Base-by-base conservation (phyloP, 495 filamentous ascomycete species). In the Physcia stellaris region DNA sequence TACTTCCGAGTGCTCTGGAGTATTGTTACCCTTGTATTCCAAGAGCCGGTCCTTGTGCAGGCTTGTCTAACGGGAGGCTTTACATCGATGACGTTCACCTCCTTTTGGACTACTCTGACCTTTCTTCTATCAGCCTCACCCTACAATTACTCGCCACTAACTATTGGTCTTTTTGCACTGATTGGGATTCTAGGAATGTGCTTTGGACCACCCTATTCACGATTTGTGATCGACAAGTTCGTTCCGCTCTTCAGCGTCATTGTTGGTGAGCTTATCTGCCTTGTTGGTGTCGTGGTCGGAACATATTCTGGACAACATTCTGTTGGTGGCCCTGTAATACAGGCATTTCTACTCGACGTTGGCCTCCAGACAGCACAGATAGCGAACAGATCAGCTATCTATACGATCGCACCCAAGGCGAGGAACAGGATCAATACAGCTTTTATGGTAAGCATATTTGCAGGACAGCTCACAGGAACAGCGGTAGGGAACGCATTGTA, bases 91-190 rank as follows among this genome's bases (percentile, higher is more conserved):
- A 72, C 67, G 1, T 82, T 82, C 53, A 82, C 76, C n/a, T 59
- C 50, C 22, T 80, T 78, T 62, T 92, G 83, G 84, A 90, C 84
- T 2, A 88, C 83, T 0, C 59, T 88, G 13, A 85, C 80, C 0
- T 92, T 92, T 55, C 68, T 88, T 16, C 67, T 90, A 4, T 68
- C 79, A 1, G 68, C 65, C 0, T 55, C 63, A 13, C 80, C 84
- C 0, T 93, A 86, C 55, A 50, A 66, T 32, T 90, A 80, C 50
- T 57, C 63, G 10, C 71, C 78, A 1, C 45, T 82, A 2, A 63
- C 62, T 1, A 83, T 90, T 29, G 85, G 85, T 1, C 61, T 90
- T 29, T 90, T 90, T 50, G 78, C 80, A 0, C 59, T 92, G 16
- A 77, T 86, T 22, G 84, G 84, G 3, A 71, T 88, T 3, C 67